Evolutionary conservation across 208 protist species (phyloP).

Genomic region (Naegleria fowleri): DNA sequence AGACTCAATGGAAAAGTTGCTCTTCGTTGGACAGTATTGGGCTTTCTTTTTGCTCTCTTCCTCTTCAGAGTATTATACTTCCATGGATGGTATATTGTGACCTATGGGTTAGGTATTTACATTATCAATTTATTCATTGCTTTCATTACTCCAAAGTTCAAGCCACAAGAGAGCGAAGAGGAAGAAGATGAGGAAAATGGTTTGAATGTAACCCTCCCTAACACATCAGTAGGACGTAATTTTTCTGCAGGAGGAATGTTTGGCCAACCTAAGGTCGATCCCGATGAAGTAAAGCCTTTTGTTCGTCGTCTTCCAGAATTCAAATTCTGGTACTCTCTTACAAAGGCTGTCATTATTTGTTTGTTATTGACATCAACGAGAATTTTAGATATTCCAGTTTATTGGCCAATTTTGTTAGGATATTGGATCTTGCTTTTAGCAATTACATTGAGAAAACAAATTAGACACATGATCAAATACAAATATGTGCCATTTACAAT

Average conservation of each 20-base stretch:
- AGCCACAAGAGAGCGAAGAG: constrained; percentile 62
- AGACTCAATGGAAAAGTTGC: background rate
- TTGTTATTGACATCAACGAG: constrained; percentile 80
- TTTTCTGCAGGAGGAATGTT: background rate
- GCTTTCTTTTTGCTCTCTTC: constrained; percentile 50
- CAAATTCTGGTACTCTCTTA: constrained; percentile 77
- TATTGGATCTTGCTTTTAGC: constrained; percentile 90
- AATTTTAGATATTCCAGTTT: constrained; percentile 92
- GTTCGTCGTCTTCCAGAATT: constrained; percentile 90
- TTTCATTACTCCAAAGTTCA: constrained; percentile 85
- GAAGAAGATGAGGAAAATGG: constrained; percentile 25
- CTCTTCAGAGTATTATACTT: constrained; percentile 59
- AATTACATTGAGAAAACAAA: constrained; percentile 85
- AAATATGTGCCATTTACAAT: constrained; percentile 71
- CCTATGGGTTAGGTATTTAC: constrained; percentile 92
- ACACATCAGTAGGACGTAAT: constrained; percentile 1
- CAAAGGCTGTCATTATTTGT: constrained; percentile 67
- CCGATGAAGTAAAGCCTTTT: constrained; percentile 88
- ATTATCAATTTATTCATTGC: constrained; percentile 87
- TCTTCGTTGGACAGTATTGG: constrained; percentile 19
- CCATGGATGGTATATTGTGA: constrained; percentile 88
- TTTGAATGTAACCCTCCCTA: background rate
- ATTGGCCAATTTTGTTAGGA: constrained; percentile 94
- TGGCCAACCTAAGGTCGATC: constrained; percentile 51
- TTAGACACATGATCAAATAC: constrained; percentile 94